Evolutionary conservation across 352 stramenopile genomes (phyloP).

Genomic region (Aphanomyces astaci): DNA sequence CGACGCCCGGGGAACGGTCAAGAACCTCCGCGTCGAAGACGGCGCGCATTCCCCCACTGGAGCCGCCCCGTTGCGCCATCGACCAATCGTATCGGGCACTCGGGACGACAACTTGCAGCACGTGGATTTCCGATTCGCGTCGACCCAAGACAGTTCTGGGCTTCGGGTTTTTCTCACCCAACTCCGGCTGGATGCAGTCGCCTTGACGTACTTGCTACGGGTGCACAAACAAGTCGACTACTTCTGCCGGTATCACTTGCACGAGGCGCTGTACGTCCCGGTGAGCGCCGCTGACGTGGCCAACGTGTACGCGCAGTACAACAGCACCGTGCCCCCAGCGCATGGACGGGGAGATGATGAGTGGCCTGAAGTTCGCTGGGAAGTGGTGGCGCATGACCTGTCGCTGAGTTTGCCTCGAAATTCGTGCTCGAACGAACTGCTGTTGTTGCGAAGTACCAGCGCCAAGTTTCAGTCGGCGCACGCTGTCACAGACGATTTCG

Average conservation of each 20-base stretch:
- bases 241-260: conserved; percentile 46
- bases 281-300: conserved; percentile 31
- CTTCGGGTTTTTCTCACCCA: not conserved
- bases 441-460: conserved; percentile 68
- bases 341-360: not conserved
- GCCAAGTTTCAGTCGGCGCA: conserved; percentile 53
- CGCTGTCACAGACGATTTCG: conserved; percentile 57
- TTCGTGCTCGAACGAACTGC: conserved; percentile 67
- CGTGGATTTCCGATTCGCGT: conserved; percentile 4
- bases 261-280: conserved; percentile 28
- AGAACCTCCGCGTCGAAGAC: not conserved
- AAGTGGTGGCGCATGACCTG: conserved; percentile 76
- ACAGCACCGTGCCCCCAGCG: not conserved
- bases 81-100: not conserved
- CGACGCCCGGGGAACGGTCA: not conserved
- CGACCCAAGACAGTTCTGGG: not conserved
- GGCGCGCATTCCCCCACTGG: not conserved
- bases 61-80: not conserved
- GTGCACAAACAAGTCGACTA: conserved; percentile 73
- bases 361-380: conserved; percentile 19
- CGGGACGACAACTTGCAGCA: not conserved
- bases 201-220: conserved; percentile 73
- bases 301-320: conserved; percentile 27
- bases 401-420: conserved; percentile 65
- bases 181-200: conserved; percentile 66